These are phyloP conservation scores for Didymella keratinophila DNA, from an alignment of 2,329 filamentous ascomycete species.

Conservation along the genomic window DNA sequence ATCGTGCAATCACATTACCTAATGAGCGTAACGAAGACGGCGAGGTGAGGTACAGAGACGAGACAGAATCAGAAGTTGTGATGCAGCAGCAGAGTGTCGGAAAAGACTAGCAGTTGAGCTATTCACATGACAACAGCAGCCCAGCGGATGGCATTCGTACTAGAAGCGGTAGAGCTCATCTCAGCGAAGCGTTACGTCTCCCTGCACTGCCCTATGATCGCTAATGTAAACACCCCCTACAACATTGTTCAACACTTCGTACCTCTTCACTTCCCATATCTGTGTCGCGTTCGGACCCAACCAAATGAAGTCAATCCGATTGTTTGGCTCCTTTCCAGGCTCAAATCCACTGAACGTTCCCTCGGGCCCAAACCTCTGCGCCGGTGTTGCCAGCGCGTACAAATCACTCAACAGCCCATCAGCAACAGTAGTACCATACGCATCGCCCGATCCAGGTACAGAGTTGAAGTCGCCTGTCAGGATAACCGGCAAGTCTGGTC, in stretches of 20 bases:
- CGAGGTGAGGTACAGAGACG: slow-evolving; percentile 2
- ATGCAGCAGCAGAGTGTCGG: too few relatives aligned
- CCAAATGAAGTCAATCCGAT: slow-evolving; percentile 70
- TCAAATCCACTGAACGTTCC: slow-evolving; percentile 73
- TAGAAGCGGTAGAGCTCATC: too few relatives aligned
- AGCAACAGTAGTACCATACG: slow-evolving; percentile 64
- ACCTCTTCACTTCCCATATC: slow-evolving; percentile 57
- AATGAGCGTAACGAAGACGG: slow-evolving; percentile 15
- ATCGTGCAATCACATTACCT: slow-evolving; percentile 53
- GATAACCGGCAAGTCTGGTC: slow-evolving; percentile 55
- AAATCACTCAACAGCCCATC: slow-evolving; percentile 42
- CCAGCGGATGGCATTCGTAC: too few relatives aligned
- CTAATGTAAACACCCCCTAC: slow-evolving; percentile 69
- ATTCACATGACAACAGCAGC: too few relatives aligned
- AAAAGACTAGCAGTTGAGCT: too few relatives aligned
- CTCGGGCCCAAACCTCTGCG: slow-evolving; percentile 63
- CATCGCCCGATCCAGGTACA: slow-evolving; percentile 60
- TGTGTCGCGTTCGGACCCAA: slow-evolving; percentile 53
- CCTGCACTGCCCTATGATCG: slow-evolving; percentile 70
- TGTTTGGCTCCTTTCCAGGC: slow-evolving; percentile 53
- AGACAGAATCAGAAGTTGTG: too few relatives aligned
- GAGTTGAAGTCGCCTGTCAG: slow-evolving; percentile 76
- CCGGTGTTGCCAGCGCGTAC: slow-evolving; percentile 54
- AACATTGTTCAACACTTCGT: slow-evolving; percentile 69
- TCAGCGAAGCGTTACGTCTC: slow-evolving; percentile 53